phyloP scores from a whole-genome alignment of 495 filamentous ascomycete genomes.

The Neurospora sp. region DNA sequence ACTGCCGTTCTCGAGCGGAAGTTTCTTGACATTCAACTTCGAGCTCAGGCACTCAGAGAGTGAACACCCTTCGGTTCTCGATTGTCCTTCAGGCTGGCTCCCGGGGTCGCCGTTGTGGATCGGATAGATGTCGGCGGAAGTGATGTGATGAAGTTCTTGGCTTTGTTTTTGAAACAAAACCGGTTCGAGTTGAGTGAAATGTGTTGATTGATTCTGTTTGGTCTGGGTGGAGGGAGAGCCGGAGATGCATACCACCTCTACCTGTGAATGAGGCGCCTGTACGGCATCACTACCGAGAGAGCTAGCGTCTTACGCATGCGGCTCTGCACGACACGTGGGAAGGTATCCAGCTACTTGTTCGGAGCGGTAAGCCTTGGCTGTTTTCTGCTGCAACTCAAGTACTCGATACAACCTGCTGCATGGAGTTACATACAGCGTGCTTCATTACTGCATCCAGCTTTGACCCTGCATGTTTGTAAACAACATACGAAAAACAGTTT shows the following conservation, averaged over 20 bases:
- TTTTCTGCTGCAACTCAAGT: no score
- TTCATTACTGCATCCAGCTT: not conserved
- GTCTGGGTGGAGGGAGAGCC: not conserved
- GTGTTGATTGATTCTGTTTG: not conserved
- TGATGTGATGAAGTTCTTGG: not conserved
- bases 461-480: not conserved
- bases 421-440: not conserved
- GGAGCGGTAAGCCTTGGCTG: no score
- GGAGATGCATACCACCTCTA: no score
- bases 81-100: not conserved
- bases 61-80: not conserved
- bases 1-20: not conserved
- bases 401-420: no score
- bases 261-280: not conserved
- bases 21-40: not conserved
- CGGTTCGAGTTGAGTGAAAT: not conserved
- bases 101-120: not conserved
- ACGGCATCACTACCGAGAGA: no score
- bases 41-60: not conserved
- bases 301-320: no score
- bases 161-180: not conserved
- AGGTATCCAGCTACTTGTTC: no score
- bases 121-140: not conserved
- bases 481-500: not conserved
- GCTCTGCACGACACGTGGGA: no score